Evolutionary conservation across 1,284 basidiomycete genomes (phyloP).

Genomic region (Thecaphora thlaspeos): DNA sequence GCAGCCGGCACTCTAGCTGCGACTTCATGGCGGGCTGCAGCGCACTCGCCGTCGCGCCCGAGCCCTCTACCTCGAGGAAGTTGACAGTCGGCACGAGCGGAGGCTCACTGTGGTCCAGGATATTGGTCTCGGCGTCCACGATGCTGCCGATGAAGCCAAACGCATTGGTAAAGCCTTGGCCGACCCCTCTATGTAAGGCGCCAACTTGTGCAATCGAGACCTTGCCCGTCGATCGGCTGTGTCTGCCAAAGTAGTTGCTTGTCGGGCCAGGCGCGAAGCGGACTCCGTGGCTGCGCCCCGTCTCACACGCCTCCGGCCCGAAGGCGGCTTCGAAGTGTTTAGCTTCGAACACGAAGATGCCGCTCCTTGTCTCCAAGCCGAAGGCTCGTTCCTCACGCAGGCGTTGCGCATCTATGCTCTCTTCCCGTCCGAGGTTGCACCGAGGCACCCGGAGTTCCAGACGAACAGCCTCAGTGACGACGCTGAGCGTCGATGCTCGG

Average conservation of each 20-base stretch:
- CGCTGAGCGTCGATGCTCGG: neutral
- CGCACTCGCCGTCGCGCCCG: too few species aligned
- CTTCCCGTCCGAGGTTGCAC: neutral
- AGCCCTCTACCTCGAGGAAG: too few species aligned
- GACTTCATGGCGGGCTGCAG: too few species aligned
- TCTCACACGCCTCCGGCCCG: too few species aligned
- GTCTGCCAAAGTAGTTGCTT: too few species aligned
- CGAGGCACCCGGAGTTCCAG: conserved; percentile 29
- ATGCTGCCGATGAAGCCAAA: conserved; percentile 7
- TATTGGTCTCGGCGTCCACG: too few species aligned
- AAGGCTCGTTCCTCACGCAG: conserved; percentile 5
- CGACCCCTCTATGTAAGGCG: conserved; percentile 1
- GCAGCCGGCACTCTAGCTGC: conserved; percentile 18
- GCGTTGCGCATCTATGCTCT: neutral
- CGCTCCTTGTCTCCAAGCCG: conserved; percentile 27
- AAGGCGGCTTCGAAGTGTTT: conserved; percentile 7
- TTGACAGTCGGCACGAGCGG: conserved; percentile 1
- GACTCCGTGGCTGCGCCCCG: too few species aligned
- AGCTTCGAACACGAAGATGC: conserved; percentile 32
- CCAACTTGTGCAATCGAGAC: too few species aligned
- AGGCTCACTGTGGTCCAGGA: neutral
- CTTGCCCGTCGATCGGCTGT: too few species aligned
- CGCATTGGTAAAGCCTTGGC: conserved; percentile 5
- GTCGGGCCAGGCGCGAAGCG: too few species aligned
- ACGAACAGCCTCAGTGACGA: conserved; percentile 19